Conservation (phyloP, 768 basidiomycete species). For the Bullera alba region DNA sequence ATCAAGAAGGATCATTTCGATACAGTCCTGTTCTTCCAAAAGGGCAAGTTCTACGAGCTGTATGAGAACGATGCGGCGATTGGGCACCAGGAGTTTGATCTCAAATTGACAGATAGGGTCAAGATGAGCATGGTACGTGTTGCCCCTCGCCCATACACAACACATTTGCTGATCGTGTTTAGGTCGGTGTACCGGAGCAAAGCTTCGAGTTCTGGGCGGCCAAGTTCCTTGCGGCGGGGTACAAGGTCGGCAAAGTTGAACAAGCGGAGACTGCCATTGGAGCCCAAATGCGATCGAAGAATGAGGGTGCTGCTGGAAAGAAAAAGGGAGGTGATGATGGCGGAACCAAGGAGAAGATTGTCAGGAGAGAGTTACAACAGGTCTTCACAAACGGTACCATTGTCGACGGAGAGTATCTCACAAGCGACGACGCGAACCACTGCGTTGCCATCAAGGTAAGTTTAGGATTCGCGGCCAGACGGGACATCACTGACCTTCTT, state of each 20-base stretch:
- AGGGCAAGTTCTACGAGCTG: constrained; percentile 62
- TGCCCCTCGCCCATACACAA: neutral
- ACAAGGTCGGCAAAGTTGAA: constrained; percentile 75
- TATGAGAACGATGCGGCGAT: constrained; percentile 90
- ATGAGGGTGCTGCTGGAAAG: neutral
- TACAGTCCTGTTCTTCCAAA: constrained; percentile 96
- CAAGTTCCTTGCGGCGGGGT: constrained; percentile 46
- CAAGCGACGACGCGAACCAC: constrained; percentile 89
- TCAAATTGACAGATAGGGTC: constrained; percentile 72
- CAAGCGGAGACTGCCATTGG: constrained; percentile 96
- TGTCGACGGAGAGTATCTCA: constrained; percentile 78
- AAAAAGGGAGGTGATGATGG: neutral
- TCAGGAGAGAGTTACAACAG: constrained; percentile 83
- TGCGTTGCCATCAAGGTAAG: constrained; percentile 74
- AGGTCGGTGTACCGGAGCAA: constrained; percentile 94
- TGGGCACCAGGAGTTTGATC: constrained; percentile 89
- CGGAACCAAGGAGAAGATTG: constrained; percentile 55
- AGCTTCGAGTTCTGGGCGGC: constrained; percentile 66
- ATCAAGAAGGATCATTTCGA: constrained; percentile 98
- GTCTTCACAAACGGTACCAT: constrained; percentile 95
- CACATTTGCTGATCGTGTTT: neutral
- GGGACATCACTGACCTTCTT: neutral
- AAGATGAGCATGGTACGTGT: constrained; percentile 93
- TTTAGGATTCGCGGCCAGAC: neutral
- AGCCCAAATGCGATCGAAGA: constrained; percentile 5